phyloP scores from a whole-genome alignment of 331 rosid species.

The Pyrus hybrid region DNA sequence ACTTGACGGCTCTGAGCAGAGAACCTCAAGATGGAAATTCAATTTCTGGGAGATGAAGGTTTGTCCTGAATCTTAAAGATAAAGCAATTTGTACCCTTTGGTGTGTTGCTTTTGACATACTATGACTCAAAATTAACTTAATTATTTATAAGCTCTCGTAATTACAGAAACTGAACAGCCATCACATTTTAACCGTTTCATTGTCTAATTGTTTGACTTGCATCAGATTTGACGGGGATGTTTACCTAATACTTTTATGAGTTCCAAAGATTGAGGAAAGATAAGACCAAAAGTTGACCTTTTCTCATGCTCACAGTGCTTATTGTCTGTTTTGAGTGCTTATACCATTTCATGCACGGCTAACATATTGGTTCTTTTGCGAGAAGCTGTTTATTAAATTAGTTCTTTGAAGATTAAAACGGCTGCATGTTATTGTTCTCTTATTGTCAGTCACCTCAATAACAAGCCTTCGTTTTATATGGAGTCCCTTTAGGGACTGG shows the following conservation, averaged over 20 bases:
- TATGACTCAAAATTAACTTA: neutral
- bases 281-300: neutral
- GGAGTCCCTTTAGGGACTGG: constrained; percentile 93
- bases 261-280: neutral
- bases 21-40: constrained; percentile 96
- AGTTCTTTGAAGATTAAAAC: neutral
- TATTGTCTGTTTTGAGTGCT: neutral
- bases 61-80: constrained; percentile 12
- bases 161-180: neutral
- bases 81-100: neutral
- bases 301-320: neutral
- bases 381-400: neutral
- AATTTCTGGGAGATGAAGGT: constrained; percentile 99
- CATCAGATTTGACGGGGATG: neutral
- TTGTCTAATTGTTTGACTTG: neutral
- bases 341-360: neutral
- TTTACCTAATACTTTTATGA: neutral
- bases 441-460: neutral
- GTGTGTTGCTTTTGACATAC: neutral
- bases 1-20: constrained; percentile 75
- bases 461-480: constrained; percentile 29
- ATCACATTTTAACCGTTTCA: neutral
- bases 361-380: neutral
- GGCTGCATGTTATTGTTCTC: neutral
- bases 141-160: neutral